These are phyloP conservation scores for Coffea humblotiana DNA, from an alignment of 305 asterid species.

Conservation along the genomic window DNA sequence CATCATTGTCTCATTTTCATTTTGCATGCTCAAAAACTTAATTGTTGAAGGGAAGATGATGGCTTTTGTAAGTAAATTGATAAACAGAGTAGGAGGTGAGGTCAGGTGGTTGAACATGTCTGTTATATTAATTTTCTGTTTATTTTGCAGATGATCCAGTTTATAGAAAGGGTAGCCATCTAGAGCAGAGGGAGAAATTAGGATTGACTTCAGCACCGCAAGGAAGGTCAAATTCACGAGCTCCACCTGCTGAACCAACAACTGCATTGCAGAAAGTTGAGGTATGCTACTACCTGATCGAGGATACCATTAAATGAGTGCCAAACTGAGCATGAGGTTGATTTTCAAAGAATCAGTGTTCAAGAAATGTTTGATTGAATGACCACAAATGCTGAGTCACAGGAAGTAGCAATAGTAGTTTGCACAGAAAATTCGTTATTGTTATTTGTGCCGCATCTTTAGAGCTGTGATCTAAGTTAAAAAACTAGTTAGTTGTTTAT, in stretches of 20 bases:
- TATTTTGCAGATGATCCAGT: slow-evolving; percentile 61
- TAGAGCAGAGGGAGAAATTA: slow-evolving; percentile 85
- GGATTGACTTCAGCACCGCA: slow-evolving; percentile 66
- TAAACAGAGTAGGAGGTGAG: slow-evolving; percentile 7
- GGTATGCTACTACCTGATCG: slow-evolving; percentile 42
- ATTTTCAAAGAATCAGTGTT: neutral
- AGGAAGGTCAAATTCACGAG: slow-evolving; percentile 41
- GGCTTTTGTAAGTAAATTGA: slow-evolving; percentile 4
- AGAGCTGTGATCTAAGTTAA: neutral
- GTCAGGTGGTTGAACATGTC: slow-evolving; percentile 13
- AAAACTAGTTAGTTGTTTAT: neutral
- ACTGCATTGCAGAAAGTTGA: slow-evolving; percentile 87
- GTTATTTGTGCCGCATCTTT: neutral
- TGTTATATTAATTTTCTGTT: slow-evolving; percentile 30
- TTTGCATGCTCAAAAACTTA: neutral
- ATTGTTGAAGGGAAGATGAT: neutral
- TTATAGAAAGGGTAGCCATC: slow-evolving; percentile 71
- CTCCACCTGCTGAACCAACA: slow-evolving; percentile 61
- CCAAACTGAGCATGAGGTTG: neutral
- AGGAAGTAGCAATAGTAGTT: neutral
- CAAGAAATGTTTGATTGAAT: neutral
- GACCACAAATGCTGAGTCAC: slow-evolving; percentile 37
- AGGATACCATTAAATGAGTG: neutral
- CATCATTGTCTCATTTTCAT: slow-evolving; percentile 1
- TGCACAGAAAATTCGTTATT: neutral